Evolutionary conservation across 2,329 filamentous ascomycete genomes (phyloP), one percentile per base, ranked within the genome.

Genomic region (Trichoderma sp.): DNA sequence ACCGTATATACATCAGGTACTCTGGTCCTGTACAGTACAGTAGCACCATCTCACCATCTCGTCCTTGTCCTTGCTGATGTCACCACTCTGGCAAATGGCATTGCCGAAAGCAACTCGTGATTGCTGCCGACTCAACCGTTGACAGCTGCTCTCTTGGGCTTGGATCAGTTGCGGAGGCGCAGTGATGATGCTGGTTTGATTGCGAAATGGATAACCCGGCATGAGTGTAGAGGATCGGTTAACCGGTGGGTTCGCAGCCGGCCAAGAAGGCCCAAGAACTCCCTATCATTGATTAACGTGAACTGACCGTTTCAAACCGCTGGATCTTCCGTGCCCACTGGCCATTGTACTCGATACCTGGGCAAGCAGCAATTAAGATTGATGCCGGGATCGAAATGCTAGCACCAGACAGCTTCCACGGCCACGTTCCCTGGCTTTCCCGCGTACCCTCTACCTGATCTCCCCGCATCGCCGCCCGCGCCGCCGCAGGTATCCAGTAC

Each of bases 121-220:
- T 22, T n/a, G 27, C 52, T 48, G 61, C 52, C 61, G 52, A 57
- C 39, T 45, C 37, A 65, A 57, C 61, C 52, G 52, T 57, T 39
- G 27, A 57, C 61, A 32, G 35, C 61, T 65, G 37, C 61, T 56
- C n/a, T 39, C 37, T 57, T 37, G 50, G 52, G 61, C 42, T 56
- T 25, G 17, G 34, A 53, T n/a, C 15, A 63, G 32, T 48, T 57
- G 61, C 61, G 61, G 52, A 65, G 61, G 61, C 61, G 61, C 61
- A 65, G 61, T 57, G 32, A 42, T 17, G 35, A 48, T 37, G 34
- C 52, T 45, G 61, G 61, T 65, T 65, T 65, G 61, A 65, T 65
- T 65, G 27, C 61, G 35, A 48, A 27, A 57, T 65, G 61, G 61
- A 57, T 65, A 65, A 53, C 35, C 32, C 61, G 61, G 61, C 61